Conservation (phyloP, 2,329 filamentous ascomycete genomes). For the Leptodontidium sp. region DNA sequence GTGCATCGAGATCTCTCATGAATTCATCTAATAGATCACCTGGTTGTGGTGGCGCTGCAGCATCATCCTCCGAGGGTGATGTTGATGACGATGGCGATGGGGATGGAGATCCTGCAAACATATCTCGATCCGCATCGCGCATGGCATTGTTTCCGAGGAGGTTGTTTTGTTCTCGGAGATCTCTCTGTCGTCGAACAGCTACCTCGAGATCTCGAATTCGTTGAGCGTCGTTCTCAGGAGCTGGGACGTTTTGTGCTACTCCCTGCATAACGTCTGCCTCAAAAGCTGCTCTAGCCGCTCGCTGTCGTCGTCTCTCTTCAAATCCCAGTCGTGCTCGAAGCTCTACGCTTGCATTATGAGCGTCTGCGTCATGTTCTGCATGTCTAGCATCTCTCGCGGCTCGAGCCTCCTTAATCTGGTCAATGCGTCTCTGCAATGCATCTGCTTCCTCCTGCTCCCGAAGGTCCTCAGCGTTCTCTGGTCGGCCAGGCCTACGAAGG, state of each 20-base stretch:
- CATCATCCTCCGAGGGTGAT: background rate
- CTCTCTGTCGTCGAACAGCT: background rate
- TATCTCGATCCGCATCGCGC: background rate
- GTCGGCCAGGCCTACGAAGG: background rate
- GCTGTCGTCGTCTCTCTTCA: background rate
- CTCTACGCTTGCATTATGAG: background rate
- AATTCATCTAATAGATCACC: background rate
- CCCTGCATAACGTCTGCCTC: background rate
- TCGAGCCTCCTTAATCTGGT: background rate
- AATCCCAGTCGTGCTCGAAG: background rate
- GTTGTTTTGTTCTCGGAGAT: background rate
- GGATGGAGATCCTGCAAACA: background rate
- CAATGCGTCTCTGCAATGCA: background rate
- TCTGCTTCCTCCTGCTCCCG: background rate
- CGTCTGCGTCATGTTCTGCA: background rate
- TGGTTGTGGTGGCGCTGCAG: background rate
- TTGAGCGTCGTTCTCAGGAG: background rate
- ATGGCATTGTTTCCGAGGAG: too few relatives aligned
- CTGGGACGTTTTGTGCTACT: background rate
- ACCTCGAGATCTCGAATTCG: background rate
- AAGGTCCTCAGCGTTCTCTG: background rate
- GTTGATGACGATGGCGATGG: background rate
- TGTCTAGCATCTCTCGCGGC: slow-evolving; percentile 2
- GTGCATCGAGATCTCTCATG: background rate
- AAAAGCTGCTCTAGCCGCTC: background rate